Conservation (phyloP, 345 rosid genomes). For the Pelargonium nanum region DNA sequence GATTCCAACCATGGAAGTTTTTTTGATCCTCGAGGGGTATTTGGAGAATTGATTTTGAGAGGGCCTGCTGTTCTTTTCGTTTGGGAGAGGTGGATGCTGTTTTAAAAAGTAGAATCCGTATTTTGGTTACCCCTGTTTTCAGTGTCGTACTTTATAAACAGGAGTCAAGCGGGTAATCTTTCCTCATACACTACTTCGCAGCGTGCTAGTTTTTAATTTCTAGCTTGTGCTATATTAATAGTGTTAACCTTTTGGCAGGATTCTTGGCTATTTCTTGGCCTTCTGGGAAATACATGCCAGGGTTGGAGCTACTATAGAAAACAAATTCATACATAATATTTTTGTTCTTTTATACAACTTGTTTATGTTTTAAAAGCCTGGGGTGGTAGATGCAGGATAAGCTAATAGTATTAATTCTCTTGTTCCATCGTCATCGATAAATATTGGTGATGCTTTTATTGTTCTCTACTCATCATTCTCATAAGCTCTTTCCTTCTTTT, state of each 20-base stretch:
- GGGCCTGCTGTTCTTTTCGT: constrained; percentile 14
- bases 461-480: too few relatives aligned
- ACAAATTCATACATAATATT: too few relatives aligned
- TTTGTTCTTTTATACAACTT: too few relatives aligned
- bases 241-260: background rate
- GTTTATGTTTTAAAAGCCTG: too few relatives aligned
- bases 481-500: too few relatives aligned
- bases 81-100: too few relatives aligned
- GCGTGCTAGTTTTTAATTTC: background rate
- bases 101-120: constrained; percentile 15
- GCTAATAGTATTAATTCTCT: too few relatives aligned
- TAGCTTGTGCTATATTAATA: background rate
- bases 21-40: constrained; percentile 18
- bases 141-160: too few relatives aligned
- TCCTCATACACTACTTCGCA: background rate
- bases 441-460: too few relatives aligned
- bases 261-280: background rate
- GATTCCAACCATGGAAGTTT: constrained; percentile 8
- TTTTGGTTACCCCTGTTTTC: constrained; percentile 4
- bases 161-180: background rate
- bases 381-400: too few relatives aligned
- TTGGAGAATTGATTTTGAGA: constrained; percentile 24
- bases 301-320: background rate
- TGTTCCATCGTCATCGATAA: too few relatives aligned
- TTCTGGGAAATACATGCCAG: too few relatives aligned